Conservation (phyloP, 176 grass and related monocot genomes). For the Oryza nivara region DNA sequence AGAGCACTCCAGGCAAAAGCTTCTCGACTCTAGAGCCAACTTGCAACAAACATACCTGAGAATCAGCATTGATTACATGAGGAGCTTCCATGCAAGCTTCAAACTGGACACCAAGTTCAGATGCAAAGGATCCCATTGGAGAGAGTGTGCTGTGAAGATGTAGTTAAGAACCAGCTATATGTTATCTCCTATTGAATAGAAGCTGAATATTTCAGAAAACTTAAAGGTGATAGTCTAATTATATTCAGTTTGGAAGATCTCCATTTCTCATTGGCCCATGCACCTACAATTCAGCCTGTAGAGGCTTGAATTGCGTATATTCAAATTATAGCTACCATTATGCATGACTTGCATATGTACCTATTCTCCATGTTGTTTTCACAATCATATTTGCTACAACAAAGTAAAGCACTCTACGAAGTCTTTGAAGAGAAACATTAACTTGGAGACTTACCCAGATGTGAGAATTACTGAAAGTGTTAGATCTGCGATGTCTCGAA, state of each 20-base stretch:
- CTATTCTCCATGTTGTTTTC: constrained; percentile 12
- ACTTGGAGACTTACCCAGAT: constrained; percentile 63
- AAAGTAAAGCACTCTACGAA: constrained; percentile 16
- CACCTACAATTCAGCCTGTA: constrained; percentile 6
- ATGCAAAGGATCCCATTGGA: constrained; percentile 96
- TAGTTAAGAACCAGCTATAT: constrained; percentile 22
- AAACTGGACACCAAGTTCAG: constrained; percentile 92
- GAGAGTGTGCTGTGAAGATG: constrained; percentile 78
- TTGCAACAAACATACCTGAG: constrained; percentile 60
- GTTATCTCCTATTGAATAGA: constrained; percentile 16
- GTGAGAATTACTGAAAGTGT: constrained; percentile 93
- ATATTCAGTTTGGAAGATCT: constrained; percentile 25
- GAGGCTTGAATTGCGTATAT: neutral
- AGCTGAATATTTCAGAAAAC: constrained; percentile 28
- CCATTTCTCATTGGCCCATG: constrained; percentile 18
- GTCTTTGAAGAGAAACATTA: neutral
- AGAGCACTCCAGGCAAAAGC: constrained; percentile 13
- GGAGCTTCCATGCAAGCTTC: constrained; percentile 92
- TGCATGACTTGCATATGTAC: neutral
- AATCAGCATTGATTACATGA: constrained; percentile 89
- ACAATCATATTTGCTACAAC: constrained; percentile 8
- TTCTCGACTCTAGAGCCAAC: neutral
- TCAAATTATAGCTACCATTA: neutral
- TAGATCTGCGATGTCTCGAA: constrained; percentile 74
- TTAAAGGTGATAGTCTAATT: constrained; percentile 28